These are phyloP conservation scores for Gossypium schwendimanii DNA, from an alignment of 441 rosid species.

Conservation along the genomic window DNA sequence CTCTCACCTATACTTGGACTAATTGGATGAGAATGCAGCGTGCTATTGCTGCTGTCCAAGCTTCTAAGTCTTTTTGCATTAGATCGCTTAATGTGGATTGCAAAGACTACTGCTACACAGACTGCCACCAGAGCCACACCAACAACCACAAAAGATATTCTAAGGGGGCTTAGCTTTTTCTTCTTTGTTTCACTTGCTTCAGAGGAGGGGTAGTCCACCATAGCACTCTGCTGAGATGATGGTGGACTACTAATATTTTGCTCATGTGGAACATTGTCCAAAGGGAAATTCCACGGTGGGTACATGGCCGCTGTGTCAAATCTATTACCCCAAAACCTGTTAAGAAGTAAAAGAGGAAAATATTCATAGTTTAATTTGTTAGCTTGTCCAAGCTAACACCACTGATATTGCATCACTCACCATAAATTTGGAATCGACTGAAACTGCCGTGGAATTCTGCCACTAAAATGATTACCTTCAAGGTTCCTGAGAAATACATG, in stretches of 20 bases:
- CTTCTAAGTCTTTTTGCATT: conserved; percentile 28
- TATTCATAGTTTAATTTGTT: neutral
- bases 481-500: conserved; percentile 54
- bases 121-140: conserved; percentile 55
- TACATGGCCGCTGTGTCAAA: conserved; percentile 51
- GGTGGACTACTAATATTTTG: conserved; percentile 59
- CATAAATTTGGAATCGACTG: conserved; percentile 77
- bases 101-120: conserved; percentile 46
- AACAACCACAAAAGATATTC: conserved; percentile 48
- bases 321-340: conserved; percentile 78
- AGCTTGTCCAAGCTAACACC: neutral
- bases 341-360: conserved; percentile 18
- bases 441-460: conserved; percentile 78
- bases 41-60: conserved; percentile 35
- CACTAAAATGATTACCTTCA: conserved; percentile 74
- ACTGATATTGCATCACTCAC: conserved; percentile 32
- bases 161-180: conserved; percentile 52
- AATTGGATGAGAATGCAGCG: conserved; percentile 37
- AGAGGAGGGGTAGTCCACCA: conserved; percentile 46
- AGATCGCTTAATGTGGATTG: conserved; percentile 33
- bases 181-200: conserved; percentile 35
- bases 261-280: conserved; percentile 33
- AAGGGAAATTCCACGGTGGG: conserved; percentile 79
- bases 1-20: conserved; percentile 45
- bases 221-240: conserved; percentile 65